A percentile compares a stretch with the other conserved stretches of the same genome.
Conservation (phyloP, 2,329 filamentous ascomycete genomes). For the Aspergillus sergii region DNA sequence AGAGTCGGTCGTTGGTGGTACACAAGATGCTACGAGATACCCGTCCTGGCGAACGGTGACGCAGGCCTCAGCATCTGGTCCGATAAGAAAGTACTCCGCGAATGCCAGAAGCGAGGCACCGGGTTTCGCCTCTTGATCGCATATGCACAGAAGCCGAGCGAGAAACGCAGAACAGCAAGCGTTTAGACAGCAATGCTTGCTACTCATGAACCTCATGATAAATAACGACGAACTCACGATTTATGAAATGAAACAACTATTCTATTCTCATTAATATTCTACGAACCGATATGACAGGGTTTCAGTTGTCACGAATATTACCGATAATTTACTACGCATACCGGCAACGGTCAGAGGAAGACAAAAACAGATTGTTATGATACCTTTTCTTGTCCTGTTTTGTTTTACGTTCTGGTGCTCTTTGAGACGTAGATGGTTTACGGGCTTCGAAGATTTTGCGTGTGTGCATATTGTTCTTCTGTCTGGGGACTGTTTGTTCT, state of each 20-base stretch:
- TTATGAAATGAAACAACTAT: slow-evolving; percentile 1
- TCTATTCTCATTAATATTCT: not conserved
- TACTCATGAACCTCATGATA: not conserved
- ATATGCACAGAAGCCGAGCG: slow-evolving; percentile 77
- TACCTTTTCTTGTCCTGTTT: slow-evolving; percentile 7
- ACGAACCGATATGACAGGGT: not conserved
- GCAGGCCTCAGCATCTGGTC: slow-evolving; percentile 73
- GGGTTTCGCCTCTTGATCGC: slow-evolving; percentile 90
- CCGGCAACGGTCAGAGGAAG: not conserved
- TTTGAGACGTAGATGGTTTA: not conserved
- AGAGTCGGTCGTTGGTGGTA: slow-evolving; percentile 97
- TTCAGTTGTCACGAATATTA: not conserved
- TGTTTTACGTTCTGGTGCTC: slow-evolving; percentile 11
- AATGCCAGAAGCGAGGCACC: slow-evolving; percentile 84
- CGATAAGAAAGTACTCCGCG: slow-evolving; percentile 72
- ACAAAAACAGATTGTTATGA: slow-evolving; percentile 9
- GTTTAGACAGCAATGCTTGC: slow-evolving; percentile 28
- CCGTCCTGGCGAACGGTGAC: slow-evolving; percentile 53
- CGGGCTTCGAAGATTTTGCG: not conserved
- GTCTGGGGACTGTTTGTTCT: not conserved
- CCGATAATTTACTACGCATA: slow-evolving; percentile 4
- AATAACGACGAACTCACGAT: slow-evolving; percentile 15
- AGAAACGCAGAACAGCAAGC: slow-evolving; percentile 48
- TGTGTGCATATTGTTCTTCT: not conserved
- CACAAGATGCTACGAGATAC: slow-evolving; percentile 82